Evolutionary conservation across 306 rosid genomes (phyloP).

Genomic region (Castanopsis chinensis): DNA sequence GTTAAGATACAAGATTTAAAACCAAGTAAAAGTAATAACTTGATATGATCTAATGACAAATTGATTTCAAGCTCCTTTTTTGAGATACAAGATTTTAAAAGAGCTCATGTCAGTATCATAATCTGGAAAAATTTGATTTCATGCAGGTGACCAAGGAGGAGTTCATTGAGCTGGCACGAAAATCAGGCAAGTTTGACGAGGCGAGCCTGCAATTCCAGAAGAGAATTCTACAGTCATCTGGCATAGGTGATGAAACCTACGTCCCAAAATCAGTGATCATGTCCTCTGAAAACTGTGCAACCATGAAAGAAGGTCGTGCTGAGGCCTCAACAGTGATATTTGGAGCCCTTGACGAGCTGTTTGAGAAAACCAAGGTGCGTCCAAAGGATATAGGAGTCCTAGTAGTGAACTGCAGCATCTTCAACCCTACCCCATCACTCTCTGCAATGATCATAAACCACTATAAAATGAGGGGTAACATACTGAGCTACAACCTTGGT

Average conservation of each 20-base stretch:
- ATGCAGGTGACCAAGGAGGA: conserved; percentile 68
- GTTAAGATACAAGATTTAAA: no score
- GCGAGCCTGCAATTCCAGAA: conserved; percentile 62
- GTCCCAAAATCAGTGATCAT: conserved; percentile 62
- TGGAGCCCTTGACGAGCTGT: conserved; percentile 90
- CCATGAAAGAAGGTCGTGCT: conserved; percentile 90
- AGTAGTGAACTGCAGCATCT: conserved; percentile 92
- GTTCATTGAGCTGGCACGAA: conserved; percentile 65
- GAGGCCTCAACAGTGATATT: conserved; percentile 90
- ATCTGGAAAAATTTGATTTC: neutral
- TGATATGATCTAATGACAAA: no score
- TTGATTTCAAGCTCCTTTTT: no score
- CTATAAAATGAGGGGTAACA: conserved; percentile 95
- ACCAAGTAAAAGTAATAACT: no score
- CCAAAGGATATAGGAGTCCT: conserved; percentile 84
- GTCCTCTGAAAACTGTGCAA: conserved; percentile 53
- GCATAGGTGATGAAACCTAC: conserved; percentile 87
- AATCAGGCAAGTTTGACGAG: conserved; percentile 84
- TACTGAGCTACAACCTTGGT: conserved; percentile 85
- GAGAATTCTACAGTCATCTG: conserved; percentile 69
- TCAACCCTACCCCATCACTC: conserved; percentile 91
- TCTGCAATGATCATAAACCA: conserved; percentile 98
- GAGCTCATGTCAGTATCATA: neutral
- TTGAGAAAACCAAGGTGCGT: conserved; percentile 70
- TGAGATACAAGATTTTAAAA: no score